Evolutionary conservation across 345 rosid species (phyloP).

Genomic region (Arabidopsis thaliana): TAIR10.1 NC_003076.8:7188501-7189000

Average conservation of each 20-base stretch:
- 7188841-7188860: neutral
- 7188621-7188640: constrained; percentile 71
- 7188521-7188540: neutral
- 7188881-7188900: constrained; percentile 1
- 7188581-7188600: constrained; percentile 24
- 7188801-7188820: neutral
- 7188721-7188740: neutral
- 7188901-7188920: constrained; percentile 39
- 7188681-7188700: constrained; percentile 55
- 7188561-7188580: neutral
- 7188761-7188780: neutral
- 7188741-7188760: constrained; percentile 9
- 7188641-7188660: constrained; percentile 76
- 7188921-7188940: constrained; percentile 83
- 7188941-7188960: constrained; percentile 82
- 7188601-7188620: constrained; percentile 78
- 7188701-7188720: constrained; percentile 8
- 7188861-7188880: neutral
- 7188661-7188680: constrained; percentile 76
- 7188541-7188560: neutral
- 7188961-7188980: constrained; percentile 88
- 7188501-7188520: constrained; percentile 7
- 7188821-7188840: neutral
- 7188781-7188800: neutral
- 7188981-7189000: constrained; percentile 85